These are phyloP conservation scores for Colletotrichum navitas DNA, from an alignment of 2,329 filamentous ascomycete species.

Conservation along the genomic window DNA sequence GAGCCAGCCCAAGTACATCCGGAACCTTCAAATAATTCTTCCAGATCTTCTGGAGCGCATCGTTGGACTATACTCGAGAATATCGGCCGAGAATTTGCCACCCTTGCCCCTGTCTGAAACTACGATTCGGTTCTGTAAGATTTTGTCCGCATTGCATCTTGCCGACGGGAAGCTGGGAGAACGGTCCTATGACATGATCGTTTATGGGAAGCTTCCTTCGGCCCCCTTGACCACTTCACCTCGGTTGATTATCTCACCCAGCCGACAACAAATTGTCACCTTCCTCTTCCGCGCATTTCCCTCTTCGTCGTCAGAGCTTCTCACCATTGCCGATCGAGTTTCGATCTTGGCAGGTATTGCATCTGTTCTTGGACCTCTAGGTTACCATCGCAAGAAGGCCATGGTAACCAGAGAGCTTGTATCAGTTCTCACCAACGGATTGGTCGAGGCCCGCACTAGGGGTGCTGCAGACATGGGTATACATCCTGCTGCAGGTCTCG, in stretches of 20 bases:
- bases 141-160: conserved; percentile 76
- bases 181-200: conserved; percentile 72
- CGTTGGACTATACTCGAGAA: conserved; percentile 77
- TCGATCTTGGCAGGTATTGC: conserved; percentile 88
- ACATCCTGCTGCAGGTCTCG: conserved; percentile 89
- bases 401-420: conserved; percentile 90
- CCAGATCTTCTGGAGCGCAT: conserved; percentile 84
- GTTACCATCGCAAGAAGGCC: conserved; percentile 88
- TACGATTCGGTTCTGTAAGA: conserved; percentile 78
- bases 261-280: conserved; percentile 73
- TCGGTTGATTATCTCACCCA: conserved; percentile 67
- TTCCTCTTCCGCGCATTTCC: conserved; percentile 79
- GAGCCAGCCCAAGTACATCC: conserved; percentile 65
- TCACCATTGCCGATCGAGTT: conserved; percentile 81
- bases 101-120: conserved; percentile 79
- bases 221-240: conserved; percentile 65
- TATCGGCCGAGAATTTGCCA: conserved; percentile 78
- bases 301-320: conserved; percentile 71
- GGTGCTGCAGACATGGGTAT: conserved; percentile 97
- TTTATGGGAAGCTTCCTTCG: conserved; percentile 70
- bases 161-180: conserved; percentile 73
- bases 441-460: conserved; percentile 91
- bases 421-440: conserved; percentile 82
- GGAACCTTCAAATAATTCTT: conserved; percentile 69
- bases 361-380: conserved; percentile 83